These are phyloP conservation scores for Pyricularia sp. DNA, from an alignment of 2,329 filamentous ascomycete species.

Conservation along the genomic window DNA sequence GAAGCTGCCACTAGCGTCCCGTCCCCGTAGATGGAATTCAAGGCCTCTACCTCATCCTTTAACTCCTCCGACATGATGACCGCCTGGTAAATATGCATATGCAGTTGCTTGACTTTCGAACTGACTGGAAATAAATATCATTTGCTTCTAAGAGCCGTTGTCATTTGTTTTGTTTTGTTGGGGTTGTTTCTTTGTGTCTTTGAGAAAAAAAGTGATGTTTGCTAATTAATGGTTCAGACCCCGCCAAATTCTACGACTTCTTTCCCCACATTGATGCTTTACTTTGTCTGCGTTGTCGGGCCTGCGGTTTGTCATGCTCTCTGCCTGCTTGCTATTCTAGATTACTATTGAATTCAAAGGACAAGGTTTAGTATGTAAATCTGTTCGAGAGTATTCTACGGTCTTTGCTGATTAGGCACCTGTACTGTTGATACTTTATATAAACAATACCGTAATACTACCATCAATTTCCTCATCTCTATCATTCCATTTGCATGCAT, in stretches of 20 bases:
- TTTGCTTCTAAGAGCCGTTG: not conserved
- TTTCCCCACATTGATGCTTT: not conserved
- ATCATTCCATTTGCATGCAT: not conserved
- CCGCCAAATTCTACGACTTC: not conserved
- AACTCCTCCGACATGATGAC: constrained; percentile 49
- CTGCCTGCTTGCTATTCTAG: not conserved
- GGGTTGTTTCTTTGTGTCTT: not conserved
- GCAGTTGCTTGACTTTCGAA: not conserved
- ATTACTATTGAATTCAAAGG: not conserved
- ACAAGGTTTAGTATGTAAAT: not conserved
- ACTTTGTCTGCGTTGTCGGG: not conserved
- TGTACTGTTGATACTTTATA: too few species aligned
- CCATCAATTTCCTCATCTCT: not conserved
- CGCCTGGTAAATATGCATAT: not conserved
- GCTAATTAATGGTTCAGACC: not conserved
- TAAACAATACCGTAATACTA: too few species aligned
- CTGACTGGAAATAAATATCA: not conserved
- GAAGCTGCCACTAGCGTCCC: constrained; percentile 41
- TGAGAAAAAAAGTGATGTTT: not conserved
- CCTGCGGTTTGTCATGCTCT: not conserved
- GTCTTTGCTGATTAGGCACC: too few species aligned
- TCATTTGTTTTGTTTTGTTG: not conserved
- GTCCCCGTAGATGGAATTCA: constrained; percentile 76
- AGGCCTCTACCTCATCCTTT: constrained; percentile 65
- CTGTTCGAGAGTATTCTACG: too few species aligned